A percentile compares a stretch with the other conserved stretches of the same genome.
Evolutionary conservation across 352 stramenopile species (phyloP).

Genomic region (Phytophthora sp.): DNA sequence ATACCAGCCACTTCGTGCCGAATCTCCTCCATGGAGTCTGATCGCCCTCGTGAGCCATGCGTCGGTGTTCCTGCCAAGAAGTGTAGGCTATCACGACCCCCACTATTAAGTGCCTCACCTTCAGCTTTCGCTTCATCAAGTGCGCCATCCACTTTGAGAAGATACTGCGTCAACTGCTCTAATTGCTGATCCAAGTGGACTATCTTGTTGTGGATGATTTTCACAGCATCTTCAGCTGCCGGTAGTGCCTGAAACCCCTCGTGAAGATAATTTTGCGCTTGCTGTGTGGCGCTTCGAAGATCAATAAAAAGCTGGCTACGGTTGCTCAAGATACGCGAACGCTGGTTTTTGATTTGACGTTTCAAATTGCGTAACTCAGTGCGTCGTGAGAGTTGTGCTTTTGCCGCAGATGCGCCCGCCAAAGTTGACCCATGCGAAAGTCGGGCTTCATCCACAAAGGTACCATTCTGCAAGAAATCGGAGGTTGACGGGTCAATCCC

Average conservation of each 20-base stretch:
- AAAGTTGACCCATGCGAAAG: constrained; percentile 45
- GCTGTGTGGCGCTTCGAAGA: constrained; percentile 79
- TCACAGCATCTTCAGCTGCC: constrained; percentile 79
- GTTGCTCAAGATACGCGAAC: constrained; percentile 82
- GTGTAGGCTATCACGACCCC: constrained; percentile 64
- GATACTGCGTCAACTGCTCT: constrained; percentile 62
- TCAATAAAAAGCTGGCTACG: constrained; percentile 83
- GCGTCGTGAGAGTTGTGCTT: constrained; percentile 63
- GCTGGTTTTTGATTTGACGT: constrained; percentile 83
- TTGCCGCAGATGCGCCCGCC: constrained; percentile 50
- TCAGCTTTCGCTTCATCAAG: constrained; percentile 74
- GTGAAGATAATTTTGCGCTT: constrained; percentile 85
- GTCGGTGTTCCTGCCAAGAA: constrained; percentile 46
- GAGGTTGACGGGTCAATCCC: constrained; percentile 64
- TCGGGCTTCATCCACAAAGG: constrained; percentile 66
- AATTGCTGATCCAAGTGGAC: constrained; percentile 77
- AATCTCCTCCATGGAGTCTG: constrained; percentile 64
- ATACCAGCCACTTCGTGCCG: constrained; percentile 66
- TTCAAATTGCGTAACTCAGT: constrained; percentile 74
- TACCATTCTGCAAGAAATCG: constrained; percentile 78
- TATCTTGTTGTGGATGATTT: constrained; percentile 86
- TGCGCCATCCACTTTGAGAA: constrained; percentile 76
- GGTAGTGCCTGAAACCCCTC: constrained; percentile 81
- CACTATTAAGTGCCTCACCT: constrained; percentile 48
- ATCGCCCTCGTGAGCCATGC: constrained; percentile 31